phyloP scores from a whole-genome alignment of 192 early-diverging fungal species.

The Coemansia biformis region DNA sequence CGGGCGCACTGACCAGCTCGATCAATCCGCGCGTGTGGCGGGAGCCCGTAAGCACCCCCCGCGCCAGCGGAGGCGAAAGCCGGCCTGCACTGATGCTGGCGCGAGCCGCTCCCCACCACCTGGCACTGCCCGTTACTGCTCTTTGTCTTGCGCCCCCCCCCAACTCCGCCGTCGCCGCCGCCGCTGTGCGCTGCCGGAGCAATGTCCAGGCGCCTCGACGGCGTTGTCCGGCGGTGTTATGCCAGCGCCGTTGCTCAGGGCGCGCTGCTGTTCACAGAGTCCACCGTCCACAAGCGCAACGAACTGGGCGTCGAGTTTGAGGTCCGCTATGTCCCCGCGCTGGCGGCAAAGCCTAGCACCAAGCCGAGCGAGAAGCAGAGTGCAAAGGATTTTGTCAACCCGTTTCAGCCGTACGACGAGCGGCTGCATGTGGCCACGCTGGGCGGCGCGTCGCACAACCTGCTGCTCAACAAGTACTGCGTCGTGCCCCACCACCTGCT shows the following conservation, averaged over 20 bases:
- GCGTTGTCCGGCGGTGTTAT: constrained; percentile 25
- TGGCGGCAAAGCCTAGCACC: constrained; percentile 42
- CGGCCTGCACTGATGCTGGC: no score
- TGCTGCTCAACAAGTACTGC: constrained; percentile 64
- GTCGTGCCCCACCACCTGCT: constrained; percentile 56
- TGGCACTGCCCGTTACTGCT: no score
- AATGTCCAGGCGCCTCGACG: constrained; percentile 25
- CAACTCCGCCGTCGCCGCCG: no score
- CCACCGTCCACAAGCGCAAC: constrained; percentile 14
- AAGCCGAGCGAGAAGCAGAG: constrained; percentile 30
- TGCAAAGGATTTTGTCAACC: constrained; percentile 33
- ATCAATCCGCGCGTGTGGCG: no score
- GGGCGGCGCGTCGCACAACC: constrained; percentile 39
- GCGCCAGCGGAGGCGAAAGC: no score
- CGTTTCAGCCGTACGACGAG: constrained; percentile 40
- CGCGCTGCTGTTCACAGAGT: constrained; percentile 42
- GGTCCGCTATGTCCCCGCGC: constrained; percentile 37
- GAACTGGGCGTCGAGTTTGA: constrained; percentile 40
- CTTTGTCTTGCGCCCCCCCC: no score
- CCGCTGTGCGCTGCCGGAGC: no score
- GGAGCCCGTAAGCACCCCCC: no score
- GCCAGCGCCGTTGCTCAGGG: constrained; percentile 34
- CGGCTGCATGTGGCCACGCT: constrained; percentile 31
- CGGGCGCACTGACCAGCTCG: no score
- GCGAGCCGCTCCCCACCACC: no score